phyloP scores from a whole-genome alignment of 345 rosid species.

The Rhizophora mangle region DNA sequence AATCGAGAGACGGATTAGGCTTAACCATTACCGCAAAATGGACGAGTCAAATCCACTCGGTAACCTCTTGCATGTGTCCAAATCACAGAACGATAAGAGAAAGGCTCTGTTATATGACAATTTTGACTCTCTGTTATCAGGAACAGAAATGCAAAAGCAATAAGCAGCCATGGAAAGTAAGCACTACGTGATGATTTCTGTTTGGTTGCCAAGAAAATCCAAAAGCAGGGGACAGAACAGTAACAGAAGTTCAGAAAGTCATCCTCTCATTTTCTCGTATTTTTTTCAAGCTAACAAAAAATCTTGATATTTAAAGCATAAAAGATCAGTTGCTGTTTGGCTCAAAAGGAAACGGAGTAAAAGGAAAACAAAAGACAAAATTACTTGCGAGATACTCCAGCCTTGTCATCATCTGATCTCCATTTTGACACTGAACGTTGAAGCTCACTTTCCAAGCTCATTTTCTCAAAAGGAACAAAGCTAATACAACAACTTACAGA shows the following conservation, averaged over 20 bases:
- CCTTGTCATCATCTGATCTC: slow-evolving; percentile 10
- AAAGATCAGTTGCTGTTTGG: neutral
- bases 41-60: slow-evolving; percentile 18
- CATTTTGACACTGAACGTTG: slow-evolving; percentile 12
- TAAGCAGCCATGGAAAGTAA: neutral
- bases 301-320: neutral
- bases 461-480: slow-evolving; percentile 8
- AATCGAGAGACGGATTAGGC: neutral
- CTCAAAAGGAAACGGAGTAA: slow-evolving; percentile 2
- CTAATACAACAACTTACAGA: too few species aligned
- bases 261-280: neutral
- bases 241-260: neutral
- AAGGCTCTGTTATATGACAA: neutral
- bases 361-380: neutral
- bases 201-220: slow-evolving; percentile 8
- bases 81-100: slow-evolving; percentile 14
- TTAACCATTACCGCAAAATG: slow-evolving; percentile 5
- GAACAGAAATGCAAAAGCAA: neutral
- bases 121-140: neutral
- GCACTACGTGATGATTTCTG: neutral
- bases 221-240: neutral
- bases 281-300: slow-evolving; percentile 8
- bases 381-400: slow-evolving; percentile 21
- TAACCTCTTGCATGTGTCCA: slow-evolving; percentile 13
- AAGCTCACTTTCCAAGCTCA: slow-evolving; percentile 22